Conservation (phyloP, 352 stramenopile species). For the Aphanomyces invadans region DNA sequence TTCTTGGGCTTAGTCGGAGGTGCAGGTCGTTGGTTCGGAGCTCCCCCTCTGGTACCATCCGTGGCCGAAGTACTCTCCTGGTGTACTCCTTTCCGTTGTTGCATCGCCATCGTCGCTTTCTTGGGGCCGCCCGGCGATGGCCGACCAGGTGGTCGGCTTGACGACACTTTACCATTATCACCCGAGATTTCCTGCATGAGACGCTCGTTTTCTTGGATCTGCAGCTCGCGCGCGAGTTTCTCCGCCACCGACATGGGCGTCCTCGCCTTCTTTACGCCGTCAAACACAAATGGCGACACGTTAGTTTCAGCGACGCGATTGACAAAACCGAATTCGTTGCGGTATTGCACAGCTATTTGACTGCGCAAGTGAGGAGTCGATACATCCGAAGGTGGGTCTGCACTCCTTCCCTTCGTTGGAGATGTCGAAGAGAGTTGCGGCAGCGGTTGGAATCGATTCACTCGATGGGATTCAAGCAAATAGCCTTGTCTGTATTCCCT, state of each 20-base stretch:
- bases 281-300: conserved; percentile 3
- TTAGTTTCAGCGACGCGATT: neutral
- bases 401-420: no score
- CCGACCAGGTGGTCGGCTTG: neutral
- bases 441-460: neutral
- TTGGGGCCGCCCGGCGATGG: conserved; percentile 1
- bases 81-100: neutral
- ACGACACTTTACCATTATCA: neutral
- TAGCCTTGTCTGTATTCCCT: conserved; percentile 4
- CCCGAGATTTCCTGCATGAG: neutral
- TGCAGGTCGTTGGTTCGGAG: neutral
- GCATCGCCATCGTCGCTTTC: neutral
- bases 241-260: neutral
- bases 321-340: conserved; percentile 6
- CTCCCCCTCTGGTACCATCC: no score
- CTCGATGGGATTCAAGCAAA: neutral
- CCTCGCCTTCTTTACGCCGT: neutral
- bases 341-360: neutral
- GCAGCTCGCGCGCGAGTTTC: neutral
- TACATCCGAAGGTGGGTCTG: no score
- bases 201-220: neutral
- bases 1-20: neutral
- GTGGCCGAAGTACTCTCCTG: no score
- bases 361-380: neutral
- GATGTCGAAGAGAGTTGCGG: neutral